A percentile compares a stretch with the other conserved stretches of the same genome.
These are phyloP conservation scores for Papiliotrema flavescens DNA, from an alignment of 1,284 basidiomycete genomes.

Conservation along the genomic window DNA sequence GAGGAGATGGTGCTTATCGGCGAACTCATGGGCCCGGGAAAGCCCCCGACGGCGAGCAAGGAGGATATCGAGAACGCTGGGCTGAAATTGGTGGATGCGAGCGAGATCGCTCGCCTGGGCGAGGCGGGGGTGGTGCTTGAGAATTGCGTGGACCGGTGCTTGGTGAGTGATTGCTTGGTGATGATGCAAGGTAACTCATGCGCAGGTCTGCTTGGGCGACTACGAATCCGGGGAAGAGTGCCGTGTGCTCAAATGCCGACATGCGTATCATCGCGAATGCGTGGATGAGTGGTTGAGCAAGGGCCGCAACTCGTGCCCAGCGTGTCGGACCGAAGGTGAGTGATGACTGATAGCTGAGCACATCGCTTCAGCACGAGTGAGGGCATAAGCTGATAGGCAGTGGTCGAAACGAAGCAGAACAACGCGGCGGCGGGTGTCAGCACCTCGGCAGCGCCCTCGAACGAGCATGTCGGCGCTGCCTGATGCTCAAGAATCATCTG, in stretches of 20 bases:
- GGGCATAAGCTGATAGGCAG: slow-evolving; percentile 1
- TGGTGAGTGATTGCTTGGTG: slow-evolving; percentile 52
- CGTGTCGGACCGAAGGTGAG: slow-evolving; percentile 56
- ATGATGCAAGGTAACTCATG: not conserved
- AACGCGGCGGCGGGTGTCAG: too few relatives aligned
- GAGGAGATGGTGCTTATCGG: slow-evolving; percentile 71
- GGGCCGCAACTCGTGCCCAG: slow-evolving; percentile 83
- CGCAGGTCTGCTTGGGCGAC: slow-evolving; percentile 74
- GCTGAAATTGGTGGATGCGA: slow-evolving; percentile 64
- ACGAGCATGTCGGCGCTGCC: too few relatives aligned
- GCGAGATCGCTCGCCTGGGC: slow-evolving; percentile 57
- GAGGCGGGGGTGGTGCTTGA: slow-evolving; percentile 61
- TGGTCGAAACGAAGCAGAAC: slow-evolving; percentile 10
- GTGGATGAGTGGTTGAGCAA: slow-evolving; percentile 81
- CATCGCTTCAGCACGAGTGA: not conserved
- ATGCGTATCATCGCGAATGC: slow-evolving; percentile 78
- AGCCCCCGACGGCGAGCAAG: slow-evolving; percentile 67
- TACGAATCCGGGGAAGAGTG: slow-evolving; percentile 70
- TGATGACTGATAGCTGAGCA: not conserved
- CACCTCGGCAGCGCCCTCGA: too few relatives aligned
- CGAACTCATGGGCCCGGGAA: slow-evolving; percentile 47
- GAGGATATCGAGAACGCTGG: slow-evolving; percentile 79
- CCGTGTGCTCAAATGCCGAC: slow-evolving; percentile 72
- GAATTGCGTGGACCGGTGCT: slow-evolving; percentile 64
- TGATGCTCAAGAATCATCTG: too few relatives aligned